phyloP scores from a whole-genome alignment of 2,329 filamentous ascomycete species.

The Didymella keratinophila region DNA sequence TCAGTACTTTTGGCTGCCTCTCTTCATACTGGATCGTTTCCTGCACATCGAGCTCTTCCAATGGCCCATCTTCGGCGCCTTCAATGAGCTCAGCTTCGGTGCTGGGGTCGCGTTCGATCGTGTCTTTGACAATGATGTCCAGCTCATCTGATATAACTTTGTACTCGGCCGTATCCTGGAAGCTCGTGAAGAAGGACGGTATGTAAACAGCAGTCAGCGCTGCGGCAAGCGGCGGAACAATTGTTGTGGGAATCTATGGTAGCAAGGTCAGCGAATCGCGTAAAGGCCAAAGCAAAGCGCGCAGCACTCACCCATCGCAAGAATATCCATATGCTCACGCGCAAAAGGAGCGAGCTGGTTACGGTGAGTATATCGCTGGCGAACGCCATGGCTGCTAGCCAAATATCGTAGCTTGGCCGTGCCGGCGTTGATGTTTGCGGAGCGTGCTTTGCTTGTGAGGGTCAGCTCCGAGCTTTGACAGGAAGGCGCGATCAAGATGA shows the following conservation, averaged over 20 bases:
- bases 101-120: constrained; percentile 43
- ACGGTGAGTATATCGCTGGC: constrained; percentile 46
- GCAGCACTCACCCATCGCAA: constrained; percentile 65
- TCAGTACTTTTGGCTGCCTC: constrained; percentile 64
- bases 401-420: constrained; percentile 19
- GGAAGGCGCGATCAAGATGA: constrained; percentile 6
- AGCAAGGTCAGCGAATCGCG: constrained; percentile 10
- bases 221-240: constrained; percentile 60
- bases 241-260: constrained; percentile 42
- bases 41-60: constrained; percentile 63
- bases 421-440: constrained; percentile 17
- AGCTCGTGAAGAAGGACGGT: constrained; percentile 68
- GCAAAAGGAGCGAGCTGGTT: constrained; percentile 59
- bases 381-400: constrained; percentile 43
- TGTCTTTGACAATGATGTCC: constrained; percentile 57
- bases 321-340: constrained; percentile 64
- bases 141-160: constrained; percentile 67
- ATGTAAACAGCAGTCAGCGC: constrained; percentile 72
- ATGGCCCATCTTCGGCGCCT: constrained; percentile 44
- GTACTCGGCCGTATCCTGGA: constrained; percentile 64
- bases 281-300: background rate
- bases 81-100: constrained; percentile 52
- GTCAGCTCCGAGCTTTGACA: constrained; percentile 3
- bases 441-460: constrained; percentile 3
- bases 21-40: constrained; percentile 69